Evolutionary conservation across 2,329 filamentous ascomycete genomes (phyloP).

Genomic region (Hawksworthiomyces lignivorus): DNA sequence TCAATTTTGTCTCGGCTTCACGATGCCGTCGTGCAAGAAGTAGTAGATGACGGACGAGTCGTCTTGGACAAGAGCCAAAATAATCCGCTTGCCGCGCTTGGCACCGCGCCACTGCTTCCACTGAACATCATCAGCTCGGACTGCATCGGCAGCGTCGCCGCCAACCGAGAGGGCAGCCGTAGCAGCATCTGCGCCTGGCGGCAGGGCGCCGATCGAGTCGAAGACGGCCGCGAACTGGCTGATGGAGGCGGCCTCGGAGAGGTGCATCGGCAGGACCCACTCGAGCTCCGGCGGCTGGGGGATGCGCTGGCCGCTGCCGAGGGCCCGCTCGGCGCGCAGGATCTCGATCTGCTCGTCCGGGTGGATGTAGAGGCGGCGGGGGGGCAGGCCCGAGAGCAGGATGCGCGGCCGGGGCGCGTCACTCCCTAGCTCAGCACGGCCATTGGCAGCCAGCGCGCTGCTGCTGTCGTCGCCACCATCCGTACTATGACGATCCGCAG

Average conservation of each 20-base stretch:
- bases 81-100: slow-evolving; percentile 54
- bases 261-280: slow-evolving; percentile 69
- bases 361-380: slow-evolving; percentile 66
- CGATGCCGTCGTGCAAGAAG: slow-evolving; percentile 76
- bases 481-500: too few relatives aligned
- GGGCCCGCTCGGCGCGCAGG: slow-evolving; percentile 50
- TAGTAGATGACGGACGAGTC: slow-evolving; percentile 84
- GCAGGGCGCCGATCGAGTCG: slow-evolving; percentile 47
- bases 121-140: slow-evolving; percentile 16
- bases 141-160: slow-evolving; percentile 18
- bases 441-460: too few relatives aligned
- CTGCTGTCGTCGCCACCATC: too few relatives aligned
- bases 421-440: too few relatives aligned
- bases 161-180: too few relatives aligned
- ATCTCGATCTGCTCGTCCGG: slow-evolving; percentile 75
- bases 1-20: slow-evolving; percentile 79
- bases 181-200: slow-evolving; percentile 30
- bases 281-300: slow-evolving; percentile 52
- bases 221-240: slow-evolving; percentile 61
- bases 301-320: slow-evolving; percentile 36
- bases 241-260: slow-evolving; percentile 66
- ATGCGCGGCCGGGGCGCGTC: slow-evolving; percentile 52
- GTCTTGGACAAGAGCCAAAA: slow-evolving; percentile 68
- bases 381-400: slow-evolving; percentile 65
- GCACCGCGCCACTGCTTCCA: slow-evolving; percentile 35